These are phyloP conservation scores for Colletotrichum sp. DNA, from an alignment of 2,329 filamentous ascomycete species.

Conservation along the genomic window DNA sequence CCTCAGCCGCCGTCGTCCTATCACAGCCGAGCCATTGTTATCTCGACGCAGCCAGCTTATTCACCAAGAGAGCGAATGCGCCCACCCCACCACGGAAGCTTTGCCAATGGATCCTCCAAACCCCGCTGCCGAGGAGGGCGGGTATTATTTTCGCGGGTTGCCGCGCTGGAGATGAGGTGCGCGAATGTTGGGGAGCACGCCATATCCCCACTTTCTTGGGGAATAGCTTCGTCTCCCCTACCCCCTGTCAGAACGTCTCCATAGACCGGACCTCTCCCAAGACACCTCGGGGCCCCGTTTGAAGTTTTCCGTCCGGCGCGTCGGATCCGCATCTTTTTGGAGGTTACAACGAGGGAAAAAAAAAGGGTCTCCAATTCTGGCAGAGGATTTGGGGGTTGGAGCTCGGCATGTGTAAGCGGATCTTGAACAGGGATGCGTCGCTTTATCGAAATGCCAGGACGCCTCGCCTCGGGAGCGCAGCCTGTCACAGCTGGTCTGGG, in stretches of 20 bases:
- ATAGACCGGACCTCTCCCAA: constrained; percentile 10
- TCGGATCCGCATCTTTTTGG: not conserved
- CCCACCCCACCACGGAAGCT: not conserved
- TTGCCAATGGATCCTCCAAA: not conserved
- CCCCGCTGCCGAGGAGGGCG: not conserved
- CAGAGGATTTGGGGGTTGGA: not conserved
- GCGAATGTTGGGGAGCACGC: constrained; percentile 17
- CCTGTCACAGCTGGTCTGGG: not conserved
- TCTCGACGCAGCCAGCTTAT: constrained; percentile 1
- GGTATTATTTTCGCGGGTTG: not conserved
- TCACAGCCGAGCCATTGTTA: constrained; percentile 11
- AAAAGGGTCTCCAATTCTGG: not conserved
- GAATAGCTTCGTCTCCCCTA: not conserved
- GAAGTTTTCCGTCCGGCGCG: not conserved
- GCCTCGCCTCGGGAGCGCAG: not conserved
- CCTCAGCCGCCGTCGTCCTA: not conserved
- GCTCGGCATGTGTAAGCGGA: not conserved
- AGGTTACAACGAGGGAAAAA: not conserved
- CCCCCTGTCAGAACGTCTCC: not conserved
- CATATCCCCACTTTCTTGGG: constrained; percentile 22
- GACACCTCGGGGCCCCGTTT: not conserved
- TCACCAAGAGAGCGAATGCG: not conserved
- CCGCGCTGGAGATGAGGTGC: not conserved
- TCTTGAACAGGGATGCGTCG: not conserved
- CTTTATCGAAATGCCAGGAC: not conserved